Base-by-base conservation (phyloP, 129 eudicot species). In the Scalesia atractyloides region DNA sequence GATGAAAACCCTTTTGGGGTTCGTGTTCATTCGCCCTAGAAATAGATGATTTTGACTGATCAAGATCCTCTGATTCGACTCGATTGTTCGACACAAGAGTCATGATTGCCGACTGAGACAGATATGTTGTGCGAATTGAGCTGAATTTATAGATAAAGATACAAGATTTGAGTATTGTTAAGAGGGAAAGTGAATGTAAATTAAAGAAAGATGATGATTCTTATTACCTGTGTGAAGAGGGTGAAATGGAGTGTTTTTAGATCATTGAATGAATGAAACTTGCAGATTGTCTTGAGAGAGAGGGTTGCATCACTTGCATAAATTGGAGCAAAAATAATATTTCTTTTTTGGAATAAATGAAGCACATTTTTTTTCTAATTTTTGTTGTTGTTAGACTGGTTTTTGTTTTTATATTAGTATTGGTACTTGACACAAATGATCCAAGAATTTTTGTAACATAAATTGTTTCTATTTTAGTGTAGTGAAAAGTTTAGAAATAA, bases 51-150 rank as follows among this genome's bases (percentile, higher is more conserved):
- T 30, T 30, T 30, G 34, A 30, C 75, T 61, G 76, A 17, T 73
- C 56, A 13, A 62, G 62, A 64, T 80, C 86, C 78, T 50, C 75
- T 78, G 86, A 81, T 79, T 85, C 78, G 74, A 74, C 79, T 66
- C 70, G 71, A 74, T 63, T 73, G 30, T 53, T 57, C 7, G 67
- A 69, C 63, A 86, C 92, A 80, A 91, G 83, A 51, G 95, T 89
- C 97, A 91, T 91, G 86, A 68, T 78, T 46, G 26, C 68, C 16
- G 49, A 63, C 49, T 37, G 15, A 39, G 12, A 9, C 46, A 7
- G 9, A 2, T 9, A 9, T 52, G 58, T 24, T 51, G 15, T 43
- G 68, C 58, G 19, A 58, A 41, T 20, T 72, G 5, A 75, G 73
- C 73, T 75, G 79, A 63, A 36, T 64, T 39, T 13, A 30, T 53